Evolutionary conservation across 495 filamentous ascomycete species (phyloP).

Genomic region (Platismatia glauca): DNA sequence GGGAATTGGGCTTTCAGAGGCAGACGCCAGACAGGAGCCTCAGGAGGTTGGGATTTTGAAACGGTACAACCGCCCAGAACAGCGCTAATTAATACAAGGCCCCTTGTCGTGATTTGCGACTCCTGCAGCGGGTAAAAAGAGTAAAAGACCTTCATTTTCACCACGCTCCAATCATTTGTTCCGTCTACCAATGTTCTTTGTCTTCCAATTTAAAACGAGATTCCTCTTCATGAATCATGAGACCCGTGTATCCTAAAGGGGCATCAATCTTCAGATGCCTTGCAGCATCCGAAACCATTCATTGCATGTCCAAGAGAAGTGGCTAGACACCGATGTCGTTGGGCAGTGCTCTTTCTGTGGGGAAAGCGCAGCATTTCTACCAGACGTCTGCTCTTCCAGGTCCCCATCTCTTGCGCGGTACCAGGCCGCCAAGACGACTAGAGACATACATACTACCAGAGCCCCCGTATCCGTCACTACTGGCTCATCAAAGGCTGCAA

Average conservation of each 20-base stretch:
- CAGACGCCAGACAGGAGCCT: not conserved
- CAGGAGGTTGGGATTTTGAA: too few relatives aligned
- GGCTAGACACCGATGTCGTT: not conserved
- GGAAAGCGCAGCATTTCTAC: not conserved
- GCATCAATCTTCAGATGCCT: not conserved
- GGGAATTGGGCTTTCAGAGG: too few relatives aligned
- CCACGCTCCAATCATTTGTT: too few relatives aligned
- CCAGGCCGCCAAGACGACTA: not conserved
- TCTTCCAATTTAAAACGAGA: too few relatives aligned
- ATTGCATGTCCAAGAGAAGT: not conserved
- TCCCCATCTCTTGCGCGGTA: not conserved
- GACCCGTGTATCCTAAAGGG: too few relatives aligned
- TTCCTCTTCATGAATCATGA: too few relatives aligned
- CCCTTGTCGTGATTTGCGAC: too few relatives aligned
- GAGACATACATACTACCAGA: not conserved
- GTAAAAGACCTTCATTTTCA: too few relatives aligned
- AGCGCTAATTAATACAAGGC: too few relatives aligned
- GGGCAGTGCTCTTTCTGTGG: not conserved
- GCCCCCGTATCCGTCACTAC: not conserved
- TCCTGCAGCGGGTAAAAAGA: too few relatives aligned
- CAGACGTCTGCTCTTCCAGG: not conserved
- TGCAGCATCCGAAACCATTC: not conserved
- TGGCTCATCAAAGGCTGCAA: not conserved
- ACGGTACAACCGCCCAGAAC: not conserved
- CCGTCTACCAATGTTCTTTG: too few relatives aligned